Conservation (phyloP, 2,329 filamentous ascomycete species). For the Fusarium sp. region DNA sequence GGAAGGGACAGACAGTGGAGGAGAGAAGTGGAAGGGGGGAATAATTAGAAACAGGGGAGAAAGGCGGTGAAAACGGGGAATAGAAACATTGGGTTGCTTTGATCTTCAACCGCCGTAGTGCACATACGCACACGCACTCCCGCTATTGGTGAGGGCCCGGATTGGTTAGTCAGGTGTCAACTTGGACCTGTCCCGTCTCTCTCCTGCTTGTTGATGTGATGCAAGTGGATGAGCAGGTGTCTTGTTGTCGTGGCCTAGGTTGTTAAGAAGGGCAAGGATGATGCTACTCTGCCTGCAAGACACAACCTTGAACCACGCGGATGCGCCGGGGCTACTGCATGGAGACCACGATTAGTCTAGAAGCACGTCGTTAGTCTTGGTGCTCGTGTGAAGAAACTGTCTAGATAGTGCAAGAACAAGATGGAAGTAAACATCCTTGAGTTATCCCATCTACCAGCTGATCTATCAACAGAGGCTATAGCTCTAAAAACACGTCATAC, state of each 20-base stretch:
- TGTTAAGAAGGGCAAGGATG: constrained; percentile 24
- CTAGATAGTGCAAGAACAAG: neutral
- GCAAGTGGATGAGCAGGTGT: constrained; percentile 26
- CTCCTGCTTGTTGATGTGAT: constrained; percentile 28
- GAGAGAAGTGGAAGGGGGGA: constrained; percentile 26
- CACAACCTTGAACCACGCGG: constrained; percentile 40
- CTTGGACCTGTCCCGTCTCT: constrained; percentile 23
- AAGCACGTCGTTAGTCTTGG: constrained; percentile 21
- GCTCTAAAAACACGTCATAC: neutral
- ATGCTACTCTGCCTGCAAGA: constrained; percentile 34
- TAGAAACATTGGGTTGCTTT: constrained; percentile 13
- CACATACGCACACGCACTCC: constrained; percentile 6
- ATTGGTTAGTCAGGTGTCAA: constrained; percentile 8
- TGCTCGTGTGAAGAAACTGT: neutral
- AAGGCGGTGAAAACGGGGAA: constrained; percentile 44
- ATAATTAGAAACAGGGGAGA: constrained; percentile 21
- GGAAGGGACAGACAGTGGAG: constrained; percentile 33
- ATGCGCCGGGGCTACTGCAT: constrained; percentile 39
- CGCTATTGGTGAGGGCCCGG: constrained; percentile 14
- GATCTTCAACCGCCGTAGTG: neutral
- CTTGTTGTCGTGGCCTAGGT: neutral
- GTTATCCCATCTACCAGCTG: neutral
- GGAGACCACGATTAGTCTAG: constrained; percentile 38
- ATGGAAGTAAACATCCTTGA: neutral
- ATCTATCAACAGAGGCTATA: neutral